A percentile compares a stretch with the other conserved stretches of the same genome.
Conservation (phyloP, 2,329 filamentous ascomycete genomes). For the Monilinia vaccinii-corymbosi region DNA sequence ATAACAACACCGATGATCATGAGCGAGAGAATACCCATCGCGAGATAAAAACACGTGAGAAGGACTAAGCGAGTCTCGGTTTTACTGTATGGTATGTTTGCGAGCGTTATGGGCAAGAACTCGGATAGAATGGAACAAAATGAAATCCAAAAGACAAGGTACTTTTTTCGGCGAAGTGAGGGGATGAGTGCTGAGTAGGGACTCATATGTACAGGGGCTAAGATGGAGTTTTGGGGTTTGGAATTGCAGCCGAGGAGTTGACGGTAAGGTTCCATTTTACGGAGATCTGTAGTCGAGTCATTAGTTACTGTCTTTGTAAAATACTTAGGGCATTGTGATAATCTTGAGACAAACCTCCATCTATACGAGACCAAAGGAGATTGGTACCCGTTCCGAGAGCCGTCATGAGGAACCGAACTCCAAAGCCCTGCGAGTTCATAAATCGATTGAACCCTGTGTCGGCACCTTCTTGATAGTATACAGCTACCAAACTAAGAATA, state of each 20-base stretch:
- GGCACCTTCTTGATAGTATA: background rate
- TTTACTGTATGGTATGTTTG: background rate
- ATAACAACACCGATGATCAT: background rate
- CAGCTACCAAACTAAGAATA: background rate
- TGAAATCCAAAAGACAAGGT: background rate
- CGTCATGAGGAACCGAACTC: conserved; percentile 35
- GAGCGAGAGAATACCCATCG: background rate
- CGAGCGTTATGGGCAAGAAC: background rate
- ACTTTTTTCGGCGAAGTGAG: conserved; percentile 31
- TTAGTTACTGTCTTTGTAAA: conserved; percentile 16
- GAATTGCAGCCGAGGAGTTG: conserved; percentile 28
- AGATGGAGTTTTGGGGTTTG: conserved; percentile 33
- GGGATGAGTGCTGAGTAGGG: conserved; percentile 37
- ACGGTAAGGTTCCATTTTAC: conserved; percentile 29
- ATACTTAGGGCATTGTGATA: background rate
- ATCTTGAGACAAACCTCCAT: conserved; percentile 29
- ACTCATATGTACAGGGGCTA: conserved; percentile 36
- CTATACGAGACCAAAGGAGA: conserved; percentile 35
- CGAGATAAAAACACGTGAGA: background rate
- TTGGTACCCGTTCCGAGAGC: conserved; percentile 33
- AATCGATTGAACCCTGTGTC: conserved; percentile 33
- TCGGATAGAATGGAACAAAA: background rate
- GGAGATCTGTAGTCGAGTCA: background rate
- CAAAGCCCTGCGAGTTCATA: conserved; percentile 35
- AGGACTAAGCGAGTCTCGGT: background rate